Conservation (phyloP, 495 filamentous ascomycete genomes). For the Penicillium cinerascens region DNA sequence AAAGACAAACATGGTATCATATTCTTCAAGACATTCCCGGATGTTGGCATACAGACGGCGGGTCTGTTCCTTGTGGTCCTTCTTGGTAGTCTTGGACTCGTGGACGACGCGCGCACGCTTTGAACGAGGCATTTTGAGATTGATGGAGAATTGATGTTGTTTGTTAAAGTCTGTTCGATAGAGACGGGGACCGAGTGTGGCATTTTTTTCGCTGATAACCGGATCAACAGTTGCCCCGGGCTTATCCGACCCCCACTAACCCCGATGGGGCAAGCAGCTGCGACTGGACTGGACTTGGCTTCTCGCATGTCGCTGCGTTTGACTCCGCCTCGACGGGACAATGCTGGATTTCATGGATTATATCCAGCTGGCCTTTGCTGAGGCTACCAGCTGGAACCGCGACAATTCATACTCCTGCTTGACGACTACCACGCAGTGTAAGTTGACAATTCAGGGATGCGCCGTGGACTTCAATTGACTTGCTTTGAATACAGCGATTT, state of each 20-base stretch:
- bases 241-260: conserved; percentile 38
- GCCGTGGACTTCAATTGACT: not conserved
- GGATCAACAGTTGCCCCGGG: conserved; percentile 37
- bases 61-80: conserved; percentile 83
- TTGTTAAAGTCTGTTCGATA: not conserved
- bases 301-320: not conserved
- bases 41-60: conserved; percentile 83
- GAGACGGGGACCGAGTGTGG: conserved; percentile 13
- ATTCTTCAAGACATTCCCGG: conserved; percentile 77
- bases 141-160: not conserved
- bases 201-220: conserved; percentile 42
- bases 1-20: conserved; percentile 91
- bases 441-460: conserved; percentile 10
- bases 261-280: conserved; percentile 37
- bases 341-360: conserved; percentile 99
- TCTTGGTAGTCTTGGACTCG: conserved; percentile 86
- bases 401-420: conserved; percentile 91
- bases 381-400: conserved; percentile 80
- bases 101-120: conserved; percentile 88
- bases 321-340: conserved; percentile 1
- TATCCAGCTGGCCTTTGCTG: conserved; percentile 87
- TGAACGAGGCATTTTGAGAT: conserved; percentile 82
- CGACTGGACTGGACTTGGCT: not conserved
- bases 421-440: conserved; percentile 81
- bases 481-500: conserved; percentile 54